Percentiles rank a stretch among this genome's conserved stretches.
Conservation (phyloP, 2,329 filamentous ascomycete species). For the Ilyonectria mors-panacis region DNA sequence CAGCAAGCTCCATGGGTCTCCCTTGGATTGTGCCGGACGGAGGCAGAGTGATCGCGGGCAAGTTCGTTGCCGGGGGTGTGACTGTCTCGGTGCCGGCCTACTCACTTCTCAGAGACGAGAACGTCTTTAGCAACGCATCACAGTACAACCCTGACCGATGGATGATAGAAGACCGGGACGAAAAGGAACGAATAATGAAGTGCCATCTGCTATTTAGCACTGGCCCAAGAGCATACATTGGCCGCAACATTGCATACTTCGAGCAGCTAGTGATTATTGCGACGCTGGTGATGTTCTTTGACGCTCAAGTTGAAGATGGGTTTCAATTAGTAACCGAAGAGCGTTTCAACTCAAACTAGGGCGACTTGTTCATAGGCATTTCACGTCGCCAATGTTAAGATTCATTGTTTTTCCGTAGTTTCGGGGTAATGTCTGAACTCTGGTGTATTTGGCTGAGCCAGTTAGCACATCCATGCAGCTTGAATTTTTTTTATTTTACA, state of each 20-base stretch:
- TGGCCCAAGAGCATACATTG: slow-evolving; percentile 24
- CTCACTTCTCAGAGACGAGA: slow-evolving; percentile 15
- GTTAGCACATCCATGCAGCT: too few relatives aligned
- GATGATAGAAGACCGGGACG: slow-evolving; percentile 9
- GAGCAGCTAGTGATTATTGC: slow-evolving; percentile 22
- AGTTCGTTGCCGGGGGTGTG: too few relatives aligned
- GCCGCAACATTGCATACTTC: slow-evolving; percentile 28
- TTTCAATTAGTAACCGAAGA: slow-evolving; percentile 14
- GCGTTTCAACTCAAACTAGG: slow-evolving; percentile 22
- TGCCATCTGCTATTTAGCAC: slow-evolving; percentile 22
- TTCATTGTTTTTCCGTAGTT: too few relatives aligned
- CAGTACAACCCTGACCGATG: slow-evolving; percentile 17
- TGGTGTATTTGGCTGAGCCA: too few relatives aligned
- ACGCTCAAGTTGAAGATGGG: neutral
- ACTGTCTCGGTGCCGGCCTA: slow-evolving; percentile 23
- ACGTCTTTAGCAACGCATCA: neutral
- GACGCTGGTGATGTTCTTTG: slow-evolving; percentile 3
- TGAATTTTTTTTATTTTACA: too few relatives aligned
- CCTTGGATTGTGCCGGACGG: too few relatives aligned
- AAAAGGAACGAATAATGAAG: slow-evolving; percentile 7
- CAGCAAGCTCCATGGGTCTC: too few relatives aligned
- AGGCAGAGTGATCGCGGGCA: too few relatives aligned
- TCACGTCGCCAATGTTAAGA: too few relatives aligned
- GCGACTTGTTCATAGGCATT: too few relatives aligned
- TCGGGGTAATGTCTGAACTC: too few relatives aligned